A percentile compares a stretch with the other conserved stretches of the same genome.
phyloP scores from a whole-genome alignment of 176 grass and related monocot genomes.

The Cymbopogon citratus region DNA sequence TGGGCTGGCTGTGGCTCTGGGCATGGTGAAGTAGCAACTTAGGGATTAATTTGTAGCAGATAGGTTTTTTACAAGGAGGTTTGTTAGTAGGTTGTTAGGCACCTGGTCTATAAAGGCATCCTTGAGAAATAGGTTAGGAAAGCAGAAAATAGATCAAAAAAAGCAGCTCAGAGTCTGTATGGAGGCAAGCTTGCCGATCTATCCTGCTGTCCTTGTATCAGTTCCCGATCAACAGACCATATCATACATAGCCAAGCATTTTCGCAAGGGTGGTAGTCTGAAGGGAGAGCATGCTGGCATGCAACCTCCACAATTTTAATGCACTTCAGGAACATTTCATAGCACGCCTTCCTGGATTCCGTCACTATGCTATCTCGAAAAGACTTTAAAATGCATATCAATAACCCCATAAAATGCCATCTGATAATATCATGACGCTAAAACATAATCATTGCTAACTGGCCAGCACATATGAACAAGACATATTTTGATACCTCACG shows the following conservation, averaged over 20 bases:
- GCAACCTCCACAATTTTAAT: not conserved
- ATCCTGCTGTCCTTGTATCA: not conserved
- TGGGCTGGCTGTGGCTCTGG: not conserved
- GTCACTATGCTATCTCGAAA: not conserved
- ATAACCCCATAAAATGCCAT: not conserved
- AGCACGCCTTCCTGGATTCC: not conserved
- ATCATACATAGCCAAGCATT: slow-evolving; percentile 1
- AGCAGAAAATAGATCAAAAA: not conserved
- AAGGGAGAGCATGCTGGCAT: not conserved
- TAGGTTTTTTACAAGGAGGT: not conserved
- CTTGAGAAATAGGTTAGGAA: not conserved
- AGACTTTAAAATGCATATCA: not conserved
- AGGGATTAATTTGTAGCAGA: not conserved
- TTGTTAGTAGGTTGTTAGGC: not conserved
- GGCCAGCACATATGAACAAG: not conserved
- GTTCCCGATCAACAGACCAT: not conserved
- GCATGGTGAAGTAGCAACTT: not conserved
- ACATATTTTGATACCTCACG: slow-evolving; percentile 50
- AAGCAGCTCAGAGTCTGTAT: not conserved
- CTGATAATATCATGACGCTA: not conserved
- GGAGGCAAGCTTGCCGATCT: not conserved
- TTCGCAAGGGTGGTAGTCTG: not conserved
- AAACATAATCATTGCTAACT: not conserved
- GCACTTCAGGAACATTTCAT: not conserved
- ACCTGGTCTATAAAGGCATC: not conserved